Evolutionary conservation across 2,329 filamentous ascomycete species (phyloP).

Genomic region (Aureobasidium leucospermi): DNA sequence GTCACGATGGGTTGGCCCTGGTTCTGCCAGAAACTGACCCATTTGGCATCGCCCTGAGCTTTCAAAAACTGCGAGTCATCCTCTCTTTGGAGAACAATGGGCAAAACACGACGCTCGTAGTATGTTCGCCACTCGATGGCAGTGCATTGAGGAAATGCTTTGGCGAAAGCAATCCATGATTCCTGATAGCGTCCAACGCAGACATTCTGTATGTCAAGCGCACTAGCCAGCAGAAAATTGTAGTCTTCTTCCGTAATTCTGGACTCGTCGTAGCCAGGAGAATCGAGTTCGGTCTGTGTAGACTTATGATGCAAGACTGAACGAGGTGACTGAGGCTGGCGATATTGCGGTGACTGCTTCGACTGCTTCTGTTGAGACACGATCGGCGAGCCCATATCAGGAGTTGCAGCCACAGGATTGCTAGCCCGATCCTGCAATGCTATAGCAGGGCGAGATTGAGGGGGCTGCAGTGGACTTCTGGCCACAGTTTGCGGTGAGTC

Average conservation of each 20-base stretch:
- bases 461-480: neutral
- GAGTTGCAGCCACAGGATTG: neutral
- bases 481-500: too few relatives aligned
- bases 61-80: neutral
- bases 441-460: neutral
- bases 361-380: neutral
- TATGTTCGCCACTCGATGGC: constrained; percentile 22
- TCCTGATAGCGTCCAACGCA: constrained; percentile 14
- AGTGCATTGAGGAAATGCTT: constrained; percentile 20
- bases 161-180: constrained; percentile 23
- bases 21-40: constrained; percentile 4
- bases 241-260: constrained; percentile 28
- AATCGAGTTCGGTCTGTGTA: neutral
- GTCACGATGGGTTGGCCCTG: constrained; percentile 8
- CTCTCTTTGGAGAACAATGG: constrained; percentile 16
- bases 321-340: neutral
- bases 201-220: constrained; percentile 15
- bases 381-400: neutral
- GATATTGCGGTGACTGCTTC: neutral
- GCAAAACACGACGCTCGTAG: constrained; percentile 22
- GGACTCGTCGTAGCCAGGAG: neutral
- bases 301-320: too few relatives aligned
- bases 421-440: neutral
- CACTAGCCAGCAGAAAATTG: constrained; percentile 16
- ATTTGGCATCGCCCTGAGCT: neutral